These are phyloP conservation scores for Microcyclosporella mali DNA, from an alignment of 2,329 filamentous ascomycete genomes.

Conservation along the genomic window DNA sequence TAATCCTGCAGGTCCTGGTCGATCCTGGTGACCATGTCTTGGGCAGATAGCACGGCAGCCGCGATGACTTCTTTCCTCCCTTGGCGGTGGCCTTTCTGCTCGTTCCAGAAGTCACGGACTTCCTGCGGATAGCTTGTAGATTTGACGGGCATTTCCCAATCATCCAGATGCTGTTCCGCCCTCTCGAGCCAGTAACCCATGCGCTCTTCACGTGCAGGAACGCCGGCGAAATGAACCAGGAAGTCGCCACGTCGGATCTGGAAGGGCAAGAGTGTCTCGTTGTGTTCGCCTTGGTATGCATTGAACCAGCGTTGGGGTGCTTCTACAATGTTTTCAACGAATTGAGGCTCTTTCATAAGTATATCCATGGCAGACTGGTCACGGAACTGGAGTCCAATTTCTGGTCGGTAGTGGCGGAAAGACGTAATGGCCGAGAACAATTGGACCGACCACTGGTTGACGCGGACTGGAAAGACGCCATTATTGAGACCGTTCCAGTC, in stretches of 20 bases:
- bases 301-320: slow-evolving; percentile 43
- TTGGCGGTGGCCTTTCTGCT: slow-evolving; percentile 24
- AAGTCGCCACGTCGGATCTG: slow-evolving; percentile 38
- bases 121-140: slow-evolving; percentile 34
- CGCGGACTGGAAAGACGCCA: slow-evolving; percentile 39
- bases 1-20: slow-evolving; percentile 25
- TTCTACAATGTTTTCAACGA: slow-evolving; percentile 30
- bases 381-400: slow-evolving; percentile 31
- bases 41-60: slow-evolving; percentile 19
- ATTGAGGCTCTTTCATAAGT: slow-evolving; percentile 31
- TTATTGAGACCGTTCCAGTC: slow-evolving; percentile 41
- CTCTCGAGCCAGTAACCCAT: slow-evolving; percentile 36
- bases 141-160: slow-evolving; percentile 35
- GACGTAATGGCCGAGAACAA: slow-evolving; percentile 37
- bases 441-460: slow-evolving; percentile 35
- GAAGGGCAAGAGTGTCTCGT: slow-evolving; percentile 32
- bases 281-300: slow-evolving; percentile 36
- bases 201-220: slow-evolving; percentile 29
- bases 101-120: slow-evolving; percentile 33
- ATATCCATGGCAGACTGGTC: slow-evolving; percentile 40
- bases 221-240: slow-evolving; percentile 41
- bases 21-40: slow-evolving; percentile 21
- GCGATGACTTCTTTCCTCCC: slow-evolving; percentile 19
- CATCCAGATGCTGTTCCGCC: slow-evolving; percentile 34
- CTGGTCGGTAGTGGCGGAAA: slow-evolving; percentile 36